Conservation (phyloP, 2,329 filamentous ascomycete genomes). For the Neurospora sp. region DNA sequence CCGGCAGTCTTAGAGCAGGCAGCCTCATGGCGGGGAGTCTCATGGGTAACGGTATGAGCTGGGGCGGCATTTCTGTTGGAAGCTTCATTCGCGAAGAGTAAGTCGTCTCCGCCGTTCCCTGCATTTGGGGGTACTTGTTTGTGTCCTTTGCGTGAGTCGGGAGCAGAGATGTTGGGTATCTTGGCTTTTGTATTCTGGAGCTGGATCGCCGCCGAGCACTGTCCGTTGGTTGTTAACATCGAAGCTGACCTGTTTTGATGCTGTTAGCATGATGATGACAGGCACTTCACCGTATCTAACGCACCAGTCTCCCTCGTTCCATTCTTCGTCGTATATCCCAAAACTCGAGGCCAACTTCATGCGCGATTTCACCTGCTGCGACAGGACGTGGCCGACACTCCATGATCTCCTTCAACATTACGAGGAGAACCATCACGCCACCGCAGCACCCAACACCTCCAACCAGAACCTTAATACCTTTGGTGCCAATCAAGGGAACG, state of each 20-base stretch:
- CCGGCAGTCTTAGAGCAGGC: constrained; percentile 35
- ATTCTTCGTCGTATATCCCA: constrained; percentile 91
- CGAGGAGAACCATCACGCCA: constrained; percentile 80
- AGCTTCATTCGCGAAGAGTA: constrained; percentile 98
- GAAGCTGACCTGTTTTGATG: constrained; percentile 21
- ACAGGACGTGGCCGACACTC: constrained; percentile 76
- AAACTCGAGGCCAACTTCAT: constrained; percentile 97
- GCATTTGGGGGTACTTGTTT: constrained; percentile 5
- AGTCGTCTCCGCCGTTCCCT: constrained; percentile 30
- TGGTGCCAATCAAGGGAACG: constrained; percentile 9
- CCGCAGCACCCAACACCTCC: constrained; percentile 36
- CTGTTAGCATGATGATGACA: constrained; percentile 77
- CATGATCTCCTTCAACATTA: constrained; percentile 96
- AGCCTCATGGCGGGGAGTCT: background rate
- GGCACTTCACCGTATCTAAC: constrained; percentile 83
- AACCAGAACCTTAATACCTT: constrained; percentile 25
- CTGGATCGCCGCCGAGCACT: background rate
- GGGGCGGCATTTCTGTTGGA: constrained; percentile 90
- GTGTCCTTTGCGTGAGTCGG: constrained; percentile 5
- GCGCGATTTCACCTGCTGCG: constrained; percentile 94
- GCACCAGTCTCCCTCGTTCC: constrained; percentile 85
- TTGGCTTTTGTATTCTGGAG: background rate
- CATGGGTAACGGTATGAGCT: constrained; percentile 79
- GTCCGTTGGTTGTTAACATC: background rate
- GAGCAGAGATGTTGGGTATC: constrained; percentile 3